Conservation (phyloP, 306 rosid genomes). For the Cucumis melo region DNA sequence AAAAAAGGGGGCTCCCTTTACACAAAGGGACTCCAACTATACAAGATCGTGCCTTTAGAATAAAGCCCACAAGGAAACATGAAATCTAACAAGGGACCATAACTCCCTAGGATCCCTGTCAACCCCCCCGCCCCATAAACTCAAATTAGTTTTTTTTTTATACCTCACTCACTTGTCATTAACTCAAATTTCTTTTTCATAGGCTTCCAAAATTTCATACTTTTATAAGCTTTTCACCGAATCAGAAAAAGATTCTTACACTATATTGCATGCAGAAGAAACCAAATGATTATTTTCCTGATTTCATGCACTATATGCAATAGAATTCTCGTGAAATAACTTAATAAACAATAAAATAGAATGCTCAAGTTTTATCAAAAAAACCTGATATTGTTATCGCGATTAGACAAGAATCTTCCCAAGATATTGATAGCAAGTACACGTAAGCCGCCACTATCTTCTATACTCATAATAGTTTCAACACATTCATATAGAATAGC, state of each 20-base stretch:
- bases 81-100: no score
- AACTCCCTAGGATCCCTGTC: no score
- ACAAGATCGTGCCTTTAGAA: no score
- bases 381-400: conserved; percentile 97
- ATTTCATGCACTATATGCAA: not conserved
- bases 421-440: conserved; percentile 93
- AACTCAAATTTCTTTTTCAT: not conserved
- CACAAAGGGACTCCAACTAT: no score
- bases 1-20: no score
- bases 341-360: not conserved
- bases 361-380: not conserved
- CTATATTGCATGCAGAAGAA: not conserved
- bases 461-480: conserved; percentile 94
- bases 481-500: conserved; percentile 94
- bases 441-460: conserved; percentile 93
- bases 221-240: not conserved
- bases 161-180: not conserved
- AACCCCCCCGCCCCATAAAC: no score
- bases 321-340: not conserved
- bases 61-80: no score
- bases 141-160: no score
- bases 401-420: conserved; percentile 95
- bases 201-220: not conserved
- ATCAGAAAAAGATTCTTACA: not conserved
- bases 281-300: not conserved